Conservation (phyloP, 2,329 filamentous ascomycete species). For the Paraconiothyrium sp. region DNA sequence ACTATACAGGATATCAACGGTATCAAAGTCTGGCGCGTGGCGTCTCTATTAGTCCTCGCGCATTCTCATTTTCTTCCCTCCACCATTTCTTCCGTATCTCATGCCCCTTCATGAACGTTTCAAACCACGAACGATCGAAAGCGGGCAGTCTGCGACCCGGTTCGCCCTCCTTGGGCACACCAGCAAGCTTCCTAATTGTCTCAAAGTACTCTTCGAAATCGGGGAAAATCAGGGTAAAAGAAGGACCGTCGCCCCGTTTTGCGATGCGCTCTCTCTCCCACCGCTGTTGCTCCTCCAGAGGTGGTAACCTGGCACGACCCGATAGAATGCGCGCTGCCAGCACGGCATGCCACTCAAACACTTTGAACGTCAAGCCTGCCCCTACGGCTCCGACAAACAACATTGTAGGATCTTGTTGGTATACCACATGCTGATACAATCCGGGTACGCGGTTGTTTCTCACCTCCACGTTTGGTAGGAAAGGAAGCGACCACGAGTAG, state of each 20-base stretch:
- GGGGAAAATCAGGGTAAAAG: slow-evolving; percentile 67
- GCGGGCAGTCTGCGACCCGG: slow-evolving; percentile 56
- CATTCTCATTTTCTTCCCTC: slow-evolving; percentile 60
- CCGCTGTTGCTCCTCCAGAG: slow-evolving; percentile 57
- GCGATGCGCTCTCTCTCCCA: slow-evolving; percentile 69
- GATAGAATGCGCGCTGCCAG: slow-evolving; percentile 67
- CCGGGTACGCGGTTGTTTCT: slow-evolving; percentile 65
- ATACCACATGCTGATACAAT: slow-evolving; percentile 68
- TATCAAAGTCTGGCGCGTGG: slow-evolving; percentile 12
- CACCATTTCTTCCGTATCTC: slow-evolving; percentile 68
- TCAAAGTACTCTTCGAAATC: slow-evolving; percentile 74
- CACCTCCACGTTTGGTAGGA: slow-evolving; percentile 57
- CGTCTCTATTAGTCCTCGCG: slow-evolving; percentile 20
- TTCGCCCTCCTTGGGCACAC: slow-evolving; percentile 53
- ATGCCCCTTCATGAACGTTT: slow-evolving; percentile 64
- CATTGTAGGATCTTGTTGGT: slow-evolving; percentile 63
- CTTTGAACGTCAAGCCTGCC: slow-evolving; percentile 68
- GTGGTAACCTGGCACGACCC: slow-evolving; percentile 62
- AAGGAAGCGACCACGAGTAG: slow-evolving; percentile 71
- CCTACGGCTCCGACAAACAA: slow-evolving; percentile 67
- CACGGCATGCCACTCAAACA: slow-evolving; percentile 75
- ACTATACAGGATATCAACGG: too few species aligned
- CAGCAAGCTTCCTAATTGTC: slow-evolving; percentile 60
- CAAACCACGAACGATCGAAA: slow-evolving; percentile 59
- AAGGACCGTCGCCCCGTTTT: slow-evolving; percentile 64